Evolutionary conservation across 2,329 filamentous ascomycete species (phyloP), one percentile per base, ranked within the genome.

Genomic region (Xylaria sp.): DNA sequence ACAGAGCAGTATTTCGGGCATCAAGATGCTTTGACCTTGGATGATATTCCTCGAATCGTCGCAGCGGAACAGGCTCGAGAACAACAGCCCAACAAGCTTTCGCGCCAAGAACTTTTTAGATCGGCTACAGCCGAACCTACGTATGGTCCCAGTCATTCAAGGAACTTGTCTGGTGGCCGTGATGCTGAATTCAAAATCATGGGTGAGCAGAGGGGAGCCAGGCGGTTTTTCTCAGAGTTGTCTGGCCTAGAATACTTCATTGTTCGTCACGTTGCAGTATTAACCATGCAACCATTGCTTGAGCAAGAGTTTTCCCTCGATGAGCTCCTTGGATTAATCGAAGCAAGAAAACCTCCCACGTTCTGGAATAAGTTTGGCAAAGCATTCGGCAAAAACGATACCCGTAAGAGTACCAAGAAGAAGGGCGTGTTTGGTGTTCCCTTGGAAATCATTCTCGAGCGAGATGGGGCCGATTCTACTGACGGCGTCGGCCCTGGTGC

Each of bases 301-400:
- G 94, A 97, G 74, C 89, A 90, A 3, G 90, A 97, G 74, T 98
- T 98, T 80, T 92, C 91, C n/a, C 87, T 98, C 67, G 96, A 98
- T 73, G 96, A 99, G 77, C 85, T 99, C 1, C 87, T 98, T 15
- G 90, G 93, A 69, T 89, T 99, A 59, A 98, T 99, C 70, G 96
- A 99, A 80, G 93, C 93, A 2, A 91, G 93, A 77, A 97, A 97
- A 74, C 85, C 87, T 70, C 90, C 93, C 28, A 98, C 93, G 0
- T 97, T 99, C 81, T 99, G 96, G 96, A 96, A 95, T 80, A 97
- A 97, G 75, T 94, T 99, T 71, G 95, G 94, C 71, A 97, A 97
- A 78, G 95, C 94, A 1, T 97, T 98, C 78, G 76, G 74, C 80
- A 96, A 95, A 80, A 93, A 93, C 73, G 92, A 96, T 74, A 92